phyloP scores from a whole-genome alignment of 2,329 filamentous ascomycete genomes.

The Fusarium temperatum region DNA sequence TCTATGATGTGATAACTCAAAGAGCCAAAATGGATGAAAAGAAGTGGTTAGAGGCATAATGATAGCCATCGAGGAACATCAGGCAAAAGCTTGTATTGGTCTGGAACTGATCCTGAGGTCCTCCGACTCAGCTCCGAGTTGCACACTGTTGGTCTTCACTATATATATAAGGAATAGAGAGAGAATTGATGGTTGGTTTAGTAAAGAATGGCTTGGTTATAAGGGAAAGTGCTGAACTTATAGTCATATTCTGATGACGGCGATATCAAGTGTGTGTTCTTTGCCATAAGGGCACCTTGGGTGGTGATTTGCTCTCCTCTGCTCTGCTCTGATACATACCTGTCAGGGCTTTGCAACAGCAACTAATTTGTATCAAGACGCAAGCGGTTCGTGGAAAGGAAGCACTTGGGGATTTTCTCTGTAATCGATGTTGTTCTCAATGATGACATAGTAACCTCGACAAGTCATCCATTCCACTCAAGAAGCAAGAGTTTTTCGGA shows the following conservation, averaged over 20 bases:
- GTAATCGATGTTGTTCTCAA: neutral
- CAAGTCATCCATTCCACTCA: neutral
- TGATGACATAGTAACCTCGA: neutral
- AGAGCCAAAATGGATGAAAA: neutral
- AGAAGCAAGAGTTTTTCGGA: neutral
- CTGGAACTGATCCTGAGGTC: neutral
- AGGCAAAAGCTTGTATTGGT: neutral
- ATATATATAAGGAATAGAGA: neutral
- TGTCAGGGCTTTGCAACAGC: neutral
- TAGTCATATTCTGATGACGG: neutral
- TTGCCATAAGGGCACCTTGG: neutral
- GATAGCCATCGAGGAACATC: neutral
- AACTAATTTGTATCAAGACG: no score
- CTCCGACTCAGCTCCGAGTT: neutral
- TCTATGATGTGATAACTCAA: neutral
- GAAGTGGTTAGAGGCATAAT: neutral
- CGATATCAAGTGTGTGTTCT: neutral
- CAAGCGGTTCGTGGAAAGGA: neutral
- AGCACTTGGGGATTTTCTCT: neutral
- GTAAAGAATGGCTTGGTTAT: neutral
- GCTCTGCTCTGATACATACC: no score
- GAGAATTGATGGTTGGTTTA: neutral
- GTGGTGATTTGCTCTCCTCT: no score
- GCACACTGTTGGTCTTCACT: neutral
- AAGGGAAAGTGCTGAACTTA: neutral